These are phyloP conservation scores for Euphorbia celastroides DNA, from an alignment of 441 rosid species.

Conservation along the genomic window DNA sequence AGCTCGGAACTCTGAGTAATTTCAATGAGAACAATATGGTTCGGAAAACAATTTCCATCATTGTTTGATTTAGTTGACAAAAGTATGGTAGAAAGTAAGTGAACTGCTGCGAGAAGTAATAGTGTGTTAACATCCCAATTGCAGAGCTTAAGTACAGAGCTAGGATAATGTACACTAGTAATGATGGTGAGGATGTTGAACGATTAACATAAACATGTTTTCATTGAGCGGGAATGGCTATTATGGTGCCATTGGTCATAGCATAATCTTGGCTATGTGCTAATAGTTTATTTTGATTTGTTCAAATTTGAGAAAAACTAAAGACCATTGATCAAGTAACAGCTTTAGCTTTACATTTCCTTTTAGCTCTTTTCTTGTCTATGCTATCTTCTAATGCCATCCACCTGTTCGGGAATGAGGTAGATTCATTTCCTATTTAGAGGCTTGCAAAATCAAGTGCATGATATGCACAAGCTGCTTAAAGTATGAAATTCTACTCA, in stretches of 20 bases:
- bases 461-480: not conserved
- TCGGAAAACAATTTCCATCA: not conserved
- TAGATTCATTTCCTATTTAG: not conserved
- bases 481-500: conserved; percentile 1
- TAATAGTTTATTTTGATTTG: not conserved
- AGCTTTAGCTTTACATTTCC: conserved; percentile 75
- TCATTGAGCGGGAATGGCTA: conserved; percentile 82
- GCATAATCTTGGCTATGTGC: conserved; percentile 66
- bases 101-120: conserved; percentile 6
- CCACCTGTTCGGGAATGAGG: conserved; percentile 87
- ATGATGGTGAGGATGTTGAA: conserved; percentile 37
- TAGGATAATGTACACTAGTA: conserved; percentile 72
- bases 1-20: not conserved
- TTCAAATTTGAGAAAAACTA: not conserved
- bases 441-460: not conserved
- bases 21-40: not conserved
- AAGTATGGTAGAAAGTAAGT: not conserved
- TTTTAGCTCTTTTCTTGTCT: conserved; percentile 74
- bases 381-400: conserved; percentile 63
- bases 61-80: not conserved
- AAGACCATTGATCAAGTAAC: conserved; percentile 23
- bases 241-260: conserved; percentile 76
- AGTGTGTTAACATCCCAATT: conserved; percentile 31
- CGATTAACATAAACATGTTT: conserved; percentile 42
- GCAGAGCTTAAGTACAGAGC: conserved; percentile 76